Percentiles rank a stretch among this genome's conserved stretches.
Conservation (phyloP, 2,329 filamentous ascomycete species). For the Cladosporium sp. region DNA sequence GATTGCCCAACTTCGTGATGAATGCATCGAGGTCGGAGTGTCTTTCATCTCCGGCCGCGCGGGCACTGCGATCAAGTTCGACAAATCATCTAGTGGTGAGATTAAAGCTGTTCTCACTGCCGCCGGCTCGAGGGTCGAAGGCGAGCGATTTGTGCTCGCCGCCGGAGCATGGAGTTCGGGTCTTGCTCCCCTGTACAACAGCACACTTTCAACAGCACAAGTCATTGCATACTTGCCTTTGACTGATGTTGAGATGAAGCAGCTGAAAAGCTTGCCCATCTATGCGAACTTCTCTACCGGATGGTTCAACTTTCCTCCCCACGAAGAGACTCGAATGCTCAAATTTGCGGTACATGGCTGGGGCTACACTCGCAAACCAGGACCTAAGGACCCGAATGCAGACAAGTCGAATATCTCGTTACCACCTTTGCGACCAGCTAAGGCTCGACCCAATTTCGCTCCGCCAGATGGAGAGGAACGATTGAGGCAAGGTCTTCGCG, state of each 20-base stretch:
- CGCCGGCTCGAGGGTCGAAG: slow-evolving; percentile 2
- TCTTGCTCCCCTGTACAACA: slow-evolving; percentile 20
- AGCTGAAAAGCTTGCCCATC: slow-evolving; percentile 63
- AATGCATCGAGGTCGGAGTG: slow-evolving; percentile 3
- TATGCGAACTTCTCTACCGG: slow-evolving; percentile 64
- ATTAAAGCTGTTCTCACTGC: neutral
- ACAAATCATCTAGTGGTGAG: neutral
- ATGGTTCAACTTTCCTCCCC: slow-evolving; percentile 66
- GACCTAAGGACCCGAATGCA: slow-evolving; percentile 28
- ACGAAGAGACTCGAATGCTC: slow-evolving; percentile 37
- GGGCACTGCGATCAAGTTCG: neutral
- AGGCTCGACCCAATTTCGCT: slow-evolving; percentile 2
- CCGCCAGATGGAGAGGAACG: slow-evolving; percentile 6
- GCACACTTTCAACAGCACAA: slow-evolving; percentile 65
- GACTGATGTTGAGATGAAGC: slow-evolving; percentile 61
- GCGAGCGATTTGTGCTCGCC: slow-evolving; percentile 22
- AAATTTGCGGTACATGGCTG: slow-evolving; percentile 43
- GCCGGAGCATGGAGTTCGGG: slow-evolving; percentile 25
- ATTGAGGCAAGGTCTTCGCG: slow-evolving; percentile 7
- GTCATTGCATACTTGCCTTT: slow-evolving; percentile 70
- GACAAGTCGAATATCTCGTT: slow-evolving; percentile 3
- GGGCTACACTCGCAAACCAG: slow-evolving; percentile 40
- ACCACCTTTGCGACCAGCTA: slow-evolving; percentile 2
- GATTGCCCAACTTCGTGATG: slow-evolving; percentile 11
- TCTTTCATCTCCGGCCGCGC: slow-evolving; percentile 5